Evolutionary conservation across 1,284 basidiomycete genomes (phyloP).

Genomic region (Trichosporon sp.): DNA sequence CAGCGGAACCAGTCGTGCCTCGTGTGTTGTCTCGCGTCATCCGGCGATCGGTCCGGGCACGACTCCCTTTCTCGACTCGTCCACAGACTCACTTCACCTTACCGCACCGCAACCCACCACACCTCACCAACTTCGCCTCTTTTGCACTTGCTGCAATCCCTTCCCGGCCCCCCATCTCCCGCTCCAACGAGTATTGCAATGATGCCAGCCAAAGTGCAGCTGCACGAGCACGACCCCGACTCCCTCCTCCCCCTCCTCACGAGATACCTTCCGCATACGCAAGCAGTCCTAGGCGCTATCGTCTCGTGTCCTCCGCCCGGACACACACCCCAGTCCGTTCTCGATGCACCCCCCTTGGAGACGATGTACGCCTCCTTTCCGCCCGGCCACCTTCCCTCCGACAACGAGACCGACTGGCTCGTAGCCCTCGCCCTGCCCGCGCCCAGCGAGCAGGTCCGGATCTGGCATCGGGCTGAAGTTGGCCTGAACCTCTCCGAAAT

Average conservation of each 20-base stretch:
- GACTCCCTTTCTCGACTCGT: too few species aligned
- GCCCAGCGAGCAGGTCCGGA: constrained; percentile 33
- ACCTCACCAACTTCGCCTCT: too few species aligned
- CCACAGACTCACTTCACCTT: too few species aligned
- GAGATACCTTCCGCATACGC: constrained; percentile 30
- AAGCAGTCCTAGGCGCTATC: constrained; percentile 31
- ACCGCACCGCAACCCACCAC: neutral
- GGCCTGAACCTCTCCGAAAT: neutral
- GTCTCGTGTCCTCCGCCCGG: neutral
- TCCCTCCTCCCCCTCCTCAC: constrained; percentile 32
- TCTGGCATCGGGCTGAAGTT: constrained; percentile 19
- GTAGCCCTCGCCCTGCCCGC: constrained; percentile 29
- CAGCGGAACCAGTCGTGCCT: too few species aligned
- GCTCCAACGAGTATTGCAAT: constrained; percentile 38
- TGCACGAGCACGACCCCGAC: constrained; percentile 29
- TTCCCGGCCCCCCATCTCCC: too few species aligned
- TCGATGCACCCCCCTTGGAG: constrained; percentile 10
- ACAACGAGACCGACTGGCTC: constrained; percentile 27
- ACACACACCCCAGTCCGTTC: neutral
- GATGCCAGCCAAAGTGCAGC: constrained; percentile 26
- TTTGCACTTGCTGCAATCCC: too few species aligned
- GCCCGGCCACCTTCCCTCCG: constrained; percentile 7
- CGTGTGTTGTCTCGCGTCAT: too few species aligned
- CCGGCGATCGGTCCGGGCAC: constrained; percentile 50
- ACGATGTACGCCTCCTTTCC: constrained; percentile 24